Conservation (phyloP, 495 filamentous ascomycete genomes). For the Penicillium parvum region DNA sequence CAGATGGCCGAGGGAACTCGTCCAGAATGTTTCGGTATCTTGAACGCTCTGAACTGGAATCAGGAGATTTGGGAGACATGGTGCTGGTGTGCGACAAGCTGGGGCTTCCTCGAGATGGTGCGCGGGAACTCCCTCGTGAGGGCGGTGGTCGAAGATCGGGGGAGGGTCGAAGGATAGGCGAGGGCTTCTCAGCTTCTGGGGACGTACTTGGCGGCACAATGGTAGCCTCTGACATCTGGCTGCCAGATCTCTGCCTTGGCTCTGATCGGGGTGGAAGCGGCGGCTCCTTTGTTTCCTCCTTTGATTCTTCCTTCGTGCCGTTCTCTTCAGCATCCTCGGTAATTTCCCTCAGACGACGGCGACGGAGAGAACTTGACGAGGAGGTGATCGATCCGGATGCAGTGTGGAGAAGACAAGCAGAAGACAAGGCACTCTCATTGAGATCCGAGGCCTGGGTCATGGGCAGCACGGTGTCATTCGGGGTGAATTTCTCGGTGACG, state of each 20-base stretch:
- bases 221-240: slow-evolving; percentile 38
- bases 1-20: slow-evolving; percentile 36
- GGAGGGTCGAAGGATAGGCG: slow-evolving; percentile 10
- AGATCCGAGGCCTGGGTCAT: slow-evolving; percentile 72
- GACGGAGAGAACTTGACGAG: slow-evolving; percentile 73
- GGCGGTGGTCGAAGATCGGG: slow-evolving; percentile 16
- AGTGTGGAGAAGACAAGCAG: slow-evolving; percentile 85
- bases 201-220: slow-evolving; percentile 28
- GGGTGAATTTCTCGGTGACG: slow-evolving; percentile 78
- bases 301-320: slow-evolving; percentile 49
- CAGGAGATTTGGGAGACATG: slow-evolving; percentile 20
- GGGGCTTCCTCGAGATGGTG: slow-evolving; percentile 21
- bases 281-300: slow-evolving; percentile 1
- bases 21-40: slow-evolving; percentile 31
- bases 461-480: slow-evolving; percentile 77
- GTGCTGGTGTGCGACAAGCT: slow-evolving; percentile 14
- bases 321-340: slow-evolving; percentile 75
- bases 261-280: slow-evolving; percentile 12
- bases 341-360: slow-evolving; percentile 79
- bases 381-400: slow-evolving; percentile 84
- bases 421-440: slow-evolving; percentile 79
- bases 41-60: slow-evolving; percentile 13
- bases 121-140: slow-evolving; percentile 17
- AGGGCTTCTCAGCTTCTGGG: slow-evolving; percentile 14
- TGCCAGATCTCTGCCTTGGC: slow-evolving; percentile 30